Percentiles rank a stretch among this genome's conserved stretches.
Evolutionary conservation across 345 rosid species (phyloP).

Genomic region (Pugionium cornutum): DNA sequence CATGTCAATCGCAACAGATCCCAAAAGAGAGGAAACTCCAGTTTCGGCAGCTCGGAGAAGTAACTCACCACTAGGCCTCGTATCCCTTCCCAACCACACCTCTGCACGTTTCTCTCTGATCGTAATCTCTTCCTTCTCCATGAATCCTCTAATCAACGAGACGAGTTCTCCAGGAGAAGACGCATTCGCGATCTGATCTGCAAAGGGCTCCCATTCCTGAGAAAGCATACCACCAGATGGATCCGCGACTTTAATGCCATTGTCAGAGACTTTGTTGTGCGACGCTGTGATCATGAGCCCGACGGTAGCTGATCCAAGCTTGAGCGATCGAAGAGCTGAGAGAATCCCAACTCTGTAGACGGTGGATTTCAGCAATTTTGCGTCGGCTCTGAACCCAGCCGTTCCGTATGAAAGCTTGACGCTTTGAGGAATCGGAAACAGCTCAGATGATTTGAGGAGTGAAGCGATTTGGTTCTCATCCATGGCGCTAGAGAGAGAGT

Average conservation of each 20-base stretch:
- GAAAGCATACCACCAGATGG: slow-evolving; percentile 88
- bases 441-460: slow-evolving; percentile 53
- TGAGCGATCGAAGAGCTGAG: slow-evolving; percentile 79
- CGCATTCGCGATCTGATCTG: slow-evolving; percentile 76
- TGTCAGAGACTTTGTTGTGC: slow-evolving; percentile 77
- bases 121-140: slow-evolving; percentile 58
- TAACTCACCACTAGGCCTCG: slow-evolving; percentile 90
- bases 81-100: slow-evolving; percentile 83
- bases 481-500: slow-evolving; percentile 47
- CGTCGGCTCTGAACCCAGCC: slow-evolving; percentile 84
- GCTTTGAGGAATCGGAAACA: slow-evolving; percentile 60
- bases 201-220: slow-evolving; percentile 96
- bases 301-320: slow-evolving; percentile 54
- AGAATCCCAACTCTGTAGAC: slow-evolving; percentile 76
- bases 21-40: slow-evolving; percentile 67
- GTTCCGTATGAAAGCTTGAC: slow-evolving; percentile 83
- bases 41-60: slow-evolving; percentile 81
- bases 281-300: slow-evolving; percentile 98
- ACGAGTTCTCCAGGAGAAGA: slow-evolving; percentile 54
- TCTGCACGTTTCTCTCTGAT: slow-evolving; percentile 52
- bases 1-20: slow-evolving; percentile 61
- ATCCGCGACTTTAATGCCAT: slow-evolving; percentile 85
- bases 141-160: slow-evolving; percentile 58
- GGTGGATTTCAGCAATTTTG: slow-evolving; percentile 68
- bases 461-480: slow-evolving; percentile 54